Evolutionary conservation across 1,139 yeast species (phyloP).

Genomic region (Pichia sp.): DNA sequence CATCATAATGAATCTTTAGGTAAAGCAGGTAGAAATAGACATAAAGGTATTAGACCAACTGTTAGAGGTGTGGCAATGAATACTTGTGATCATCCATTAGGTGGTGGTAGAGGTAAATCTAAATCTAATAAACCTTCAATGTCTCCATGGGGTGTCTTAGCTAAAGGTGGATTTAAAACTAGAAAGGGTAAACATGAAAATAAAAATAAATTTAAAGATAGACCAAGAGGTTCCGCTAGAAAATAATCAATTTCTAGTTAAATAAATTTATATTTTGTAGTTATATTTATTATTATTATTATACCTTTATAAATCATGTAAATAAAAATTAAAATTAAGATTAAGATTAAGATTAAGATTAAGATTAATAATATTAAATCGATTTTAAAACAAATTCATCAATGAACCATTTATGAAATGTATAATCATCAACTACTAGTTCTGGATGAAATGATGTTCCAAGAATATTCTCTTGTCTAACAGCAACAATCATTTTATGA

Average conservation of each 20-base stretch:
- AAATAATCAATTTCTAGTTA: conserved; percentile 5
- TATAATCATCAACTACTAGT: conserved; percentile 43
- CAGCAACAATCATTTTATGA: conserved; percentile 56
- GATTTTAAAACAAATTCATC: conserved; percentile 35
- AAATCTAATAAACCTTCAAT: conserved; percentile 91
- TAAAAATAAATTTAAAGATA: conserved; percentile 77
- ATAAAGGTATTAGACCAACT: conserved; percentile 88
- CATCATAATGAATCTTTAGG: conserved; percentile 88
- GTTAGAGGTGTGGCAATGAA: conserved; percentile 99
- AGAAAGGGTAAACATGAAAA: conserved; percentile 84
- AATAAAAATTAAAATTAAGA: neutral
- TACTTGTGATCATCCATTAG: conserved; percentile 96
- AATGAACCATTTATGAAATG: conserved; percentile 71
- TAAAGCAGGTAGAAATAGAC: conserved; percentile 94
- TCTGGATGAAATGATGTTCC: conserved; percentile 87
- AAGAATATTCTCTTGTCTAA: conserved; percentile 56
- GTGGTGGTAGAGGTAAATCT: conserved; percentile 99
- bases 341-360: neutral
- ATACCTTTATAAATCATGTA: too few species aligned
- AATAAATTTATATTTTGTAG: neutral
- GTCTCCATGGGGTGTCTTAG: conserved; percentile 93
- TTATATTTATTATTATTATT: neutral
- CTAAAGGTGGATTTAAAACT: conserved; percentile 91
- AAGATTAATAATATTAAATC: too few species aligned
- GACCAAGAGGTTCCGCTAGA: conserved; percentile 51